Evolutionary conservation across 768 basidiomycete species (phyloP), one percentile per base, ranked within the genome.

Genomic region (Jaapia argillacea): DNA sequence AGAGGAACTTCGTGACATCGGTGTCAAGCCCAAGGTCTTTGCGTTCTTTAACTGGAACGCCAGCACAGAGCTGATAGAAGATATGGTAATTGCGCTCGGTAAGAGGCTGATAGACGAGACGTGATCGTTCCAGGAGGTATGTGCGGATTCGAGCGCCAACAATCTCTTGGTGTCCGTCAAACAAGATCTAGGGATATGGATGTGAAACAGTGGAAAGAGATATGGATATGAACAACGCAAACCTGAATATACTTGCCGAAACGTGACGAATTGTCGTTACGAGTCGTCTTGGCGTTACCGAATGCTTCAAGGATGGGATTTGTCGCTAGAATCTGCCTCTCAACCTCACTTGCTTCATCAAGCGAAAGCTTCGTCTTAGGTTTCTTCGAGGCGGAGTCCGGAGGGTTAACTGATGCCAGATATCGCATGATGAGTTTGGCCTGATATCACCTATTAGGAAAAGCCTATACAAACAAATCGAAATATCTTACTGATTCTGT

Each of bases 211-310:
- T 24, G 38, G 27, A 26, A 14, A 28, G 36, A 10, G 35, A 36
- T 23, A 37, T 43, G 33, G 41, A 24, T 39, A 45, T 43, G 31
- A 20, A 26, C 23, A 22, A 58, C 71, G 54, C 59, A 24, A 40
- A 92, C 96, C 77, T 99, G 94, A 50, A 99, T 97, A 65, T 99
- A 99, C 67, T 99, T 99, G 48, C 96, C 96, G 61, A 99, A 99
- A 45, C 96, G 81, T 18, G 96, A 99, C 5, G 91, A 96, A 61
- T 99, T 99, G 64, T 99, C 96, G 59, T 99, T 99, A 46, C 96
- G 77, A 13, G 96, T 97, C 24, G 96, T 99, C 67, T 99, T 99
- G 20, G 96, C 96, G 63, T 99, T 99, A 51, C 96, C 96, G 53
- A 99, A 98, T 0, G 96, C 88, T 64, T 99, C 96, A 49, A 99